Conservation (phyloP, 1,139 yeast genomes). For the Candida neerlandica region DNA sequence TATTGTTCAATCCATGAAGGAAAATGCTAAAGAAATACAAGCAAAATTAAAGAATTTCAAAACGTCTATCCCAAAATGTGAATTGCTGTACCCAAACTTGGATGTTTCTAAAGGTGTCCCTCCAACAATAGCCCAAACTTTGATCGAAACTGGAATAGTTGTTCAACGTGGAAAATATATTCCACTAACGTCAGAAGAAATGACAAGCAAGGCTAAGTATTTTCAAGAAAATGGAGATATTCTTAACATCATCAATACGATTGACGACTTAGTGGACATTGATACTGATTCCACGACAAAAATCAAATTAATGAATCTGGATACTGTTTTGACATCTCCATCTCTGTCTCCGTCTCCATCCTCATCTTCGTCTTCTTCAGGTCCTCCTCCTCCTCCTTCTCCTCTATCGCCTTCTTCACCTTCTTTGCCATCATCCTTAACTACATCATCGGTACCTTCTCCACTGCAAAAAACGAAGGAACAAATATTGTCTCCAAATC, state of each 20-base stretch:
- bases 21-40: constrained; percentile 29
- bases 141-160: constrained; percentile 52
- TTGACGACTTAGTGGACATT: constrained; percentile 26
- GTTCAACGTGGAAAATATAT: constrained; percentile 51
- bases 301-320: neutral
- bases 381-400: neutral
- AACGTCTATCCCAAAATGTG: constrained; percentile 40
- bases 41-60: constrained; percentile 26
- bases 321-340: neutral
- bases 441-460: neutral
- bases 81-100: constrained; percentile 50
- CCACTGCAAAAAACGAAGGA: neutral
- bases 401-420: neutral
- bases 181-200: constrained; percentile 39
- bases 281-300: constrained; percentile 12
- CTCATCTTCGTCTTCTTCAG: neutral
- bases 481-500: neutral
- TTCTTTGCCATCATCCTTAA: neutral
- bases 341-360: neutral
- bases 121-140: constrained; percentile 37
- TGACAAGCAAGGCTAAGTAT: constrained; percentile 39
- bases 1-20: constrained; percentile 28
- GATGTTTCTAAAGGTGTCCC: constrained; percentile 55
- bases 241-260: constrained; percentile 20
- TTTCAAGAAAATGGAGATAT: constrained; percentile 39